A percentile compares a stretch with the other conserved stretches of the same genome.
phyloP scores from a whole-genome alignment of 495 filamentous ascomycete genomes.

The Lentithecium fluviatile region DNA sequence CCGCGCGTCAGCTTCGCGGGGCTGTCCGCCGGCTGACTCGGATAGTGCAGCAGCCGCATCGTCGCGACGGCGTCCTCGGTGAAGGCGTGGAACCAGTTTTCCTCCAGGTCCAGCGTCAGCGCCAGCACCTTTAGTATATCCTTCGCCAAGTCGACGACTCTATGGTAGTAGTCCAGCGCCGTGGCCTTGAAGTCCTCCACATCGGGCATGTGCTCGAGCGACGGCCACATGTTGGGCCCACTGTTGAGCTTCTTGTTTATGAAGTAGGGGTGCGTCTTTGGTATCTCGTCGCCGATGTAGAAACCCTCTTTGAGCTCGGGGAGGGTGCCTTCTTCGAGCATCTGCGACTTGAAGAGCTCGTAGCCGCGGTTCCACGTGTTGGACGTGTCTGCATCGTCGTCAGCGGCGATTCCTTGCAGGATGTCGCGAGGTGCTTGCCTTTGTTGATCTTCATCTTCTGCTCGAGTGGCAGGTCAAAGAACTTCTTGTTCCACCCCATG shows the following conservation, averaged over 20 bases:
- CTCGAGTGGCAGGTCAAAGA: conserved; percentile 41
- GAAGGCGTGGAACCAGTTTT: conserved; percentile 22
- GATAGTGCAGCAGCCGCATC: conserved; percentile 45
- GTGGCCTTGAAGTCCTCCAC: conserved; percentile 33
- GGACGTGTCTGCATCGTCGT: conserved; percentile 24
- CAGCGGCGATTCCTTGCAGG: no score
- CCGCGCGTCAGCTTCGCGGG: conserved; percentile 36
- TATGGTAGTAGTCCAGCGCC: conserved; percentile 12
- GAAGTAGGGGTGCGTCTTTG: conserved; percentile 18
- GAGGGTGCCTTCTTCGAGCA: conserved; percentile 22
- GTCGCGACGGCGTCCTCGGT: conserved; percentile 25
- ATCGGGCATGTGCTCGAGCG: conserved; percentile 1
- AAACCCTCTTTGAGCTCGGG: conserved; percentile 30
- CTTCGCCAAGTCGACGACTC: conserved; percentile 12
- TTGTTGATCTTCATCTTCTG: conserved; percentile 42
- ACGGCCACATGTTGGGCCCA: conserved; percentile 35
- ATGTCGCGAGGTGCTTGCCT: no score
- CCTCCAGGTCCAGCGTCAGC: conserved; percentile 16
- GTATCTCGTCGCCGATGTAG: conserved; percentile 39
- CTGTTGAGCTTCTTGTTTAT: conserved; percentile 17
- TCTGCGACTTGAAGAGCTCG: conserved; percentile 12
- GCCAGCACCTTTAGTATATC: conserved; percentile 40
- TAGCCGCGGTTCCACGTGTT: conserved; percentile 30
- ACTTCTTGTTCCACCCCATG: conserved; percentile 36
- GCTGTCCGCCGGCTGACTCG: conserved; percentile 23